Evolutionary conservation across 1,284 basidiomycete genomes (phyloP).

Genomic region (Lentinula novae-zelandiae): DNA sequence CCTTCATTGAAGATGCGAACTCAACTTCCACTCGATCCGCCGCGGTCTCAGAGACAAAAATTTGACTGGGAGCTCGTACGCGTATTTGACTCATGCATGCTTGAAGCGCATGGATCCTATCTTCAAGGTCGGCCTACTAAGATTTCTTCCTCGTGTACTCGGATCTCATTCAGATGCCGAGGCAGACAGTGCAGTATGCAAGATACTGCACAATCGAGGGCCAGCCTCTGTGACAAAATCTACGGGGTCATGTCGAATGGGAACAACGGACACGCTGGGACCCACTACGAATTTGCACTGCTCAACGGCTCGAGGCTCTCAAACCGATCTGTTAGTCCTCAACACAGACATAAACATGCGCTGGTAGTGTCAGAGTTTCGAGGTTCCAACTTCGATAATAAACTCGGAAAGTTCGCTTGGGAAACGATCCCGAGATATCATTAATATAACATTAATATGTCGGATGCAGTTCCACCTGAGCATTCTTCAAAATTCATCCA

Average conservation of each 20-base stretch:
- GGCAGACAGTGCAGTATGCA: background rate
- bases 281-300: background rate
- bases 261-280: constrained; percentile 2
- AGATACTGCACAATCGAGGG: background rate
- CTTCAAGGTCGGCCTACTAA: background rate
- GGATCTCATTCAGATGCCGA: background rate
- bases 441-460: background rate
- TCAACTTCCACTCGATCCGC: background rate
- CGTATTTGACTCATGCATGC: background rate
- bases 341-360: background rate
- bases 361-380: background rate
- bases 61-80: background rate
- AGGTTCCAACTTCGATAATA: background rate
- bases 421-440: background rate
- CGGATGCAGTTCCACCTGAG: background rate
- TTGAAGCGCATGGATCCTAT: background rate
- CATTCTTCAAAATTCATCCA: background rate
- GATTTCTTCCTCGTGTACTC: background rate
- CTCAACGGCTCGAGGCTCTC: background rate
- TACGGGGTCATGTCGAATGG: background rate
- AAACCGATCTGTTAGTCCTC: background rate
- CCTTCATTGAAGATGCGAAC: background rate
- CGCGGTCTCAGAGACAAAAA: background rate
- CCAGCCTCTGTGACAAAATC: background rate
- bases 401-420: background rate